Percentiles rank a stretch among this genome's conserved stretches.
phyloP scores from a whole-genome alignment of 495 filamentous ascomycete species.

The Aspergillus heteromorphus region DNA sequence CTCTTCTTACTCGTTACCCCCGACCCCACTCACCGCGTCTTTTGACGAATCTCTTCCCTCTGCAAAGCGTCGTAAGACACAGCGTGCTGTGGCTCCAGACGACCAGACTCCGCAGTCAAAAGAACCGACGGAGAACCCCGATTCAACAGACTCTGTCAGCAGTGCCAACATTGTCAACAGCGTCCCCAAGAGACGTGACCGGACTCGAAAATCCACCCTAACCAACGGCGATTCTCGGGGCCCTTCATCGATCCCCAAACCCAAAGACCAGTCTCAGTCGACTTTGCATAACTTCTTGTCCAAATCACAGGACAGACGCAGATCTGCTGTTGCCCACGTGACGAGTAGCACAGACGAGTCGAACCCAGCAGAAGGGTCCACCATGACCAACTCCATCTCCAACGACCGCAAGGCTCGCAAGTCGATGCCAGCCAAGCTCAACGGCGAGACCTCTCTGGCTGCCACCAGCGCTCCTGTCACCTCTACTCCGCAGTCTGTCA shows the following conservation, averaged over 20 bases:
- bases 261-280: slow-evolving; percentile 11
- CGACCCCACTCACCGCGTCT: slow-evolving; percentile 18
- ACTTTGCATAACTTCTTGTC: slow-evolving; percentile 11
- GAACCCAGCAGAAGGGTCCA: slow-evolving; percentile 1
- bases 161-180: slow-evolving; percentile 1
- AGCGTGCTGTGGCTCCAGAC: slow-evolving; percentile 10
- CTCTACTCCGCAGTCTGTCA: slow-evolving; percentile 14
- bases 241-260: neutral
- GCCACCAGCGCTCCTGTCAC: neutral
- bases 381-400: slow-evolving; percentile 3
- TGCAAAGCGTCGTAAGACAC: slow-evolving; percentile 25
- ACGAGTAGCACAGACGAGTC: slow-evolving; percentile 4
- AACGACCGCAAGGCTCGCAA: slow-evolving; percentile 10
- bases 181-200: slow-evolving; percentile 5
- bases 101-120: slow-evolving; percentile 9
- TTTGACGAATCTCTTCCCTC: slow-evolving; percentile 24
- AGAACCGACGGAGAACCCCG: slow-evolving; percentile 1
- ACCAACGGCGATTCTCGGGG: neutral
- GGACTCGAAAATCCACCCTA: slow-evolving; percentile 2
- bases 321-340: slow-evolving; percentile 10
- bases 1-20: slow-evolving; percentile 20
- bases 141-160: neutral
- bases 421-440: slow-evolving; percentile 15
- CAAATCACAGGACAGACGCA: slow-evolving; percentile 9
- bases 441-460: slow-evolving; percentile 2